Conservation (phyloP, 176 grass and related monocot species). For the Neostapfia colusana region DNA sequence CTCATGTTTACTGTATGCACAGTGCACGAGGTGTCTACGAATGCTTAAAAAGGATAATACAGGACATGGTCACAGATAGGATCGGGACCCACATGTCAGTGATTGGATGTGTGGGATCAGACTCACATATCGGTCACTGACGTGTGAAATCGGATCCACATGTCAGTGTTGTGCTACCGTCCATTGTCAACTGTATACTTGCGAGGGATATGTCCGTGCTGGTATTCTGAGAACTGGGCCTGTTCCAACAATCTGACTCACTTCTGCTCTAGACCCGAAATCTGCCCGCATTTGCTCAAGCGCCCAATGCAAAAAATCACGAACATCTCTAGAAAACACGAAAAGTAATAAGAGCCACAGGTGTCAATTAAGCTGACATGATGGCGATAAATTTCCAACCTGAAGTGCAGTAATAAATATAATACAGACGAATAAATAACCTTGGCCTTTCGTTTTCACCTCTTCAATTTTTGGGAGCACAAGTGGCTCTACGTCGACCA, state of each 20-base stretch:
- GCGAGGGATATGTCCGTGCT: too few species aligned
- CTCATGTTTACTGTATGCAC: too few species aligned
- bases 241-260: neutral
- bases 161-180: too few species aligned
- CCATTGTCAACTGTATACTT: too few species aligned
- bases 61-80: too few species aligned
- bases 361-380: conserved; percentile 21
- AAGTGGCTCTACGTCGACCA: conserved; percentile 21
- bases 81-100: too few species aligned
- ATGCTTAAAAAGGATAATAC: too few species aligned
- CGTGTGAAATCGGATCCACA: too few species aligned
- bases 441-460: conserved; percentile 39
- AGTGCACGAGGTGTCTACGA: too few species aligned
- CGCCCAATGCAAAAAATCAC: neutral
- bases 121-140: too few species aligned
- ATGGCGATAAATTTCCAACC: neutral
- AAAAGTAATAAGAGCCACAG: conserved; percentile 23
- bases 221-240: neutral
- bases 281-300: neutral
- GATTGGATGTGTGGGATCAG: too few species aligned
- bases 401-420: conserved; percentile 12
- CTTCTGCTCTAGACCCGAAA: neutral
- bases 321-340: too few species aligned
- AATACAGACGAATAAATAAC: conserved; percentile 1
- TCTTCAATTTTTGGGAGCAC: conserved; percentile 16